Evolutionary conservation across 441 rosid genomes (phyloP).

Genomic region (Pelargonium australe): DNA sequence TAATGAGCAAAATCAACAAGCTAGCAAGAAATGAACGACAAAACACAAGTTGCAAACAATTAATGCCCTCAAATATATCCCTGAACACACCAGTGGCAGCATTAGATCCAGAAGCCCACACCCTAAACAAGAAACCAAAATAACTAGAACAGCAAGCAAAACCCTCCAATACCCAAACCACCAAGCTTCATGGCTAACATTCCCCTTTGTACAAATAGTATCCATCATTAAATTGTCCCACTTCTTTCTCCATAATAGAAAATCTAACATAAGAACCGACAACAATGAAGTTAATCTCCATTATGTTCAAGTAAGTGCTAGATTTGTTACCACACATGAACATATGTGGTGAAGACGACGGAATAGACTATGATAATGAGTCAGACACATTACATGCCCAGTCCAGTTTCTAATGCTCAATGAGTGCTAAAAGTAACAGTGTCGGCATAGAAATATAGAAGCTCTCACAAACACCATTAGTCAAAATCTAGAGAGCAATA

Average conservation of each 20-base stretch:
- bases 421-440: background rate
- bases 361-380: background rate
- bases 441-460: background rate
- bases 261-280: no score
- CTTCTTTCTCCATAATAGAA: background rate
- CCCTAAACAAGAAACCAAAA: constrained; percentile 1
- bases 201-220: background rate
- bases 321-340: background rate
- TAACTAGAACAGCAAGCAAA: constrained; percentile 2
- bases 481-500: background rate
- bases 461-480: background rate
- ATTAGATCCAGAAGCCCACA: background rate
- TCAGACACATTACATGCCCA: background rate
- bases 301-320: background rate
- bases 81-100: background rate
- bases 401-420: background rate
- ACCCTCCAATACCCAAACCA: background rate
- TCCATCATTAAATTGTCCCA: background rate
- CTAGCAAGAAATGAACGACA: background rate
- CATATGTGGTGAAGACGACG: background rate
- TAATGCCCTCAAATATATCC: background rate
- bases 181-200: background rate
- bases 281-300: background rate
- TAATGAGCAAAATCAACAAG: constrained; percentile 2
- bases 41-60: background rate